Evolutionary conservation across 805 yeast species (phyloP), one percentile per base, ranked within the genome.

Genomic region (Saccharomycopsis guyanensis): DNA sequence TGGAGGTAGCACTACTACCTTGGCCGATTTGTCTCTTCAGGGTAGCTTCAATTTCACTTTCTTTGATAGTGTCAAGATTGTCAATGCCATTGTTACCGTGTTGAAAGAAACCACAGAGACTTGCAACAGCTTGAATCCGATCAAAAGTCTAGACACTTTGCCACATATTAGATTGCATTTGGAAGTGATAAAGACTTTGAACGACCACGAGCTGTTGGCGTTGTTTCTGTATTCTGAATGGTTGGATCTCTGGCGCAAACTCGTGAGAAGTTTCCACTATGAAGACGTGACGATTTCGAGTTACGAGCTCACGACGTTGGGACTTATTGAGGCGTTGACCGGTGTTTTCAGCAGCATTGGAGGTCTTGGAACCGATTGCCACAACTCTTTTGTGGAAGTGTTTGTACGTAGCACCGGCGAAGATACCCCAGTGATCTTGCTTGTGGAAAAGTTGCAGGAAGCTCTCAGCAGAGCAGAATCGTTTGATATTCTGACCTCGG

Each of bases 231-330:
- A 48, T n/a, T 60, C 65, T 1, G 56, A 58, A 2, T 62, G 69
- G 68, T 24, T 45, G 2, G 43, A 43, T 2, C 13, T 68, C 5
- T 70, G 80, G 78, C 38, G 56, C 2, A 56, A 59, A 37, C 59
- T 78, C 3, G 62, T 61, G 10, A 44, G 50, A 3, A 58, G 66
- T 1, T 55, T 74, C 22, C 65, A 68, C 13, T 54, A 52, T 16
- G 57, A 58, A 1, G 45, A 49, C 6, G 57, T 52, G 34, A 52
- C 55, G 4, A 65, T 83, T 3, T 85, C 95, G 0, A 80, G 89
- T 49, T 86, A 79, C 63, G 95, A 87, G 58, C 65, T 88, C 29
- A 69, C 80, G 4, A 72, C 82, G 2, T 82, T 88, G 1, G 88
- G 88, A 0, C 59, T 85, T 4, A 69, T 82, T 5, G 66, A 68